Evolutionary conservation across 768 basidiomycete species (phyloP), one percentile per base, ranked within the genome.

Genomic region (Kwoniella dejecticola): DNA sequence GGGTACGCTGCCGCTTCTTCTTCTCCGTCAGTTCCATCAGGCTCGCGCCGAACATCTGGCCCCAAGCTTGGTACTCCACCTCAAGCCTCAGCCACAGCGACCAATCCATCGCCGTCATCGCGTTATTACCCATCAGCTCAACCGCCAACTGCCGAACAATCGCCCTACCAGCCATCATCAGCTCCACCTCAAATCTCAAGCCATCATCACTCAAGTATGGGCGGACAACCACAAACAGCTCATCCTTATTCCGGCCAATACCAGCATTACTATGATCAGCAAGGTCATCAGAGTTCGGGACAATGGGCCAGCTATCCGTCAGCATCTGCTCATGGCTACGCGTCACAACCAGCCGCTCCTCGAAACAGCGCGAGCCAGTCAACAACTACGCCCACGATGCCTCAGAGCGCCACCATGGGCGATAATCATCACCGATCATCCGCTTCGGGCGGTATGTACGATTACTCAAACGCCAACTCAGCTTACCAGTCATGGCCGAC

Each of bases 151-250:
- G 52, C 60, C n/a, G 53, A 55, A 11, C 55, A 57, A 29, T 57
- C 55, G 5, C 62, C 62, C 17, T 58, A 63, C 33, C 56, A 63
- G 29, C 56, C 62, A 19, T 57, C 62, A 17, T 63, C 62, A 10
- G 62, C 62, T n/a, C 62, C 62, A 3, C 62, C 62, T 19, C 55
- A 63, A 17, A 48, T 58, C 11, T 21, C 33, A 19, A 57, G 46
- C 27, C 62, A 63, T 24, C 62, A 63, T 30, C 50, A 57, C 23
- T 33, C 45, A n/a, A 47, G 54, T 15, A 24, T 50, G 26, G 27
- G 29, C 11, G 47, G 62, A 30, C 62, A 63, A 36, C 62, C 62
- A 10, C 55, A 57, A 29, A 63, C 62, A 27, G 62, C 62, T 23
- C 62, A 63, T 41, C 56, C 62, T 19, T 63, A 63, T 36, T 49